Base-by-base conservation (phyloP, 805 yeast species). In the Yarrowia sp. region DNA sequence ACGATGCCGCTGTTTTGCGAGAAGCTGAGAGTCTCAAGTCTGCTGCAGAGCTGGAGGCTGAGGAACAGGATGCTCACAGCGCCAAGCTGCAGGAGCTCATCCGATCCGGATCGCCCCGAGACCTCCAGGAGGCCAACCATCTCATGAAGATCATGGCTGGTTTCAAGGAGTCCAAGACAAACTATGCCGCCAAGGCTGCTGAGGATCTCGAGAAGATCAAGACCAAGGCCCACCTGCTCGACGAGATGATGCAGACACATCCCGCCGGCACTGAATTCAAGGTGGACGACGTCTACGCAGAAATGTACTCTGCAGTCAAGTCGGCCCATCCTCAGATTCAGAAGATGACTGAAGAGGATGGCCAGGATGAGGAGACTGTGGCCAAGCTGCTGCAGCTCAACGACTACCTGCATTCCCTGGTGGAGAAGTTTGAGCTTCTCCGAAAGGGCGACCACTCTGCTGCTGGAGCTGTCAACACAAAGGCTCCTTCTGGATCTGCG, bases 61-160 rank as follows among this genome's bases (percentile, higher is more conserved):
- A 95, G 74, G 99, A 95, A 77, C 87, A 90, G 65, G 80, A 91
- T 58, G 98, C 96, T 1, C 97, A 92, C 73, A 84, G 90, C 68
- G 98, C 99, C 15, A 95, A 95, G 77, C 83, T 95, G 69, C 99
- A 95, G 77, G 99, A 95, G 76, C 82, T 95, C 68, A 89, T 95
- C 68, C 86, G 98, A 77, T 84, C 98, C 71, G 99, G 98, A 45
- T 88, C 90, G 75, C 98, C 99, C 7, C 89, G 87, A 68, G 99
- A 95, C 77, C 83, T 95, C 73, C 90, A 88, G 71, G 99, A 95
- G 76, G 99, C 99, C 48, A 95, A 95, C 76, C 90, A 89, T 70
- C 82, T 95, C 75, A 95, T 95, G 99, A 92, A 93, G 75, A 86
- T 95, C 70, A 92, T 95, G 97, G 96, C 98, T 5, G 99, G 99